Percentiles rank a stretch among this genome's conserved stretches.
Conservation (phyloP, 106 monocot species). For the Phalaenopsis aphrodite region DNA sequence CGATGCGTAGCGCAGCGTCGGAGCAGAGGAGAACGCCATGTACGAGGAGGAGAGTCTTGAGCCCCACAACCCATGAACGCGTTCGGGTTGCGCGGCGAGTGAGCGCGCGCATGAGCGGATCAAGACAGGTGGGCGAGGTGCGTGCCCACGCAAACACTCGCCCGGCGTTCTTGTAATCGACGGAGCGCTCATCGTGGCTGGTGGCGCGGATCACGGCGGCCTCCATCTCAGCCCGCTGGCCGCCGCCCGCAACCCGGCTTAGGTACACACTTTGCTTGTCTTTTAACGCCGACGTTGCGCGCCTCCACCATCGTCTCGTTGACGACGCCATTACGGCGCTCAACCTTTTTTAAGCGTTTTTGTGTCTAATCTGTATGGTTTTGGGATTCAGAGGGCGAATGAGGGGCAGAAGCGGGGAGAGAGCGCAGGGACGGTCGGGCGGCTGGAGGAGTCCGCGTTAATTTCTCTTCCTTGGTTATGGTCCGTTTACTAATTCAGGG, state of each 20-base stretch:
- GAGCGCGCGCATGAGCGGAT: conserved; percentile 40
- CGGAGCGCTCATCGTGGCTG: conserved; percentile 58
- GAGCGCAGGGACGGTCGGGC: no score
- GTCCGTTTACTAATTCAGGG: no score
- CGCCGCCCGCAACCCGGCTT: conserved; percentile 1
- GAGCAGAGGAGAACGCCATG: conserved; percentile 67
- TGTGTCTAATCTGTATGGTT: background rate
- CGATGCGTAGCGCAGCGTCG: background rate
- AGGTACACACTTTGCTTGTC: conserved; percentile 55
- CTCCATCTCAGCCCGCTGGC: conserved; percentile 29
- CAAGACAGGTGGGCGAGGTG: conserved; percentile 29
- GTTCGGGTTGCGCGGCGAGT: conserved; percentile 51
- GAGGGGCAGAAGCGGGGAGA: background rate
- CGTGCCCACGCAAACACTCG: conserved; percentile 67
- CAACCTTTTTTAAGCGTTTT: background rate
- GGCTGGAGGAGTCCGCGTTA: no score
- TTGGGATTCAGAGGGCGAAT: background rate
- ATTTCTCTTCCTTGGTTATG: no score
- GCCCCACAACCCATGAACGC: conserved; percentile 69
- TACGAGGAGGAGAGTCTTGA: conserved; percentile 63
- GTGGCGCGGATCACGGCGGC: conserved; percentile 68
- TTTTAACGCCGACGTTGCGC: conserved; percentile 32
- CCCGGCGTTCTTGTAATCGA: conserved; percentile 64
- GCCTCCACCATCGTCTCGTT: conserved; percentile 53
- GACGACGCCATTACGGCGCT: conserved; percentile 8